Percentiles rank a stretch among this genome's conserved stretches.
Evolutionary conservation across 768 basidiomycete species (phyloP).

Genomic region (Boletus tylopilopsis): DNA sequence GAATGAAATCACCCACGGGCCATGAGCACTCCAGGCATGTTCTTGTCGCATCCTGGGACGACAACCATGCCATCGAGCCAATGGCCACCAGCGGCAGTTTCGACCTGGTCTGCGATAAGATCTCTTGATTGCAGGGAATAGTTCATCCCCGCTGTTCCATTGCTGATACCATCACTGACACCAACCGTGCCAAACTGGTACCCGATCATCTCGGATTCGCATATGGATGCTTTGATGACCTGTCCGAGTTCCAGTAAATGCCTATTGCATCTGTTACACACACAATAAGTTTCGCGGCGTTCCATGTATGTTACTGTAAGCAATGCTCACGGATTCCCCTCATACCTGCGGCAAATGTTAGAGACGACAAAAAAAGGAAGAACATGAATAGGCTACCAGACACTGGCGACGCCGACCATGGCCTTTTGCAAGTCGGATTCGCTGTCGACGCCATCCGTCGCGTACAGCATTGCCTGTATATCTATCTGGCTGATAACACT

Average conservation of each 20-base stretch:
- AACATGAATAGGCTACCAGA: conserved; percentile 66
- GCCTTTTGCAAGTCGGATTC: conserved; percentile 91
- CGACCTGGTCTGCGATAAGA: conserved; percentile 95
- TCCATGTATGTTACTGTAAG: background rate
- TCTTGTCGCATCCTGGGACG: conserved; percentile 97
- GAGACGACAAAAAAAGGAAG: conserved; percentile 6
- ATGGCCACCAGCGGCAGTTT: conserved; percentile 94
- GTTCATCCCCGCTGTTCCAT: conserved; percentile 92
- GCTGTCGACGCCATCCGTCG: conserved; percentile 83
- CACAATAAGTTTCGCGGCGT: background rate
- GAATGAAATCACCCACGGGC: conserved; percentile 60
- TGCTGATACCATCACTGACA: conserved; percentile 98
- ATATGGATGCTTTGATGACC: conserved; percentile 78
- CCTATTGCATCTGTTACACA: conserved; percentile 75
- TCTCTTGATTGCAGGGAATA: conserved; percentile 98
- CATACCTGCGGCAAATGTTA: conserved; percentile 65
- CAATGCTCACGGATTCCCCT: conserved; percentile 88
- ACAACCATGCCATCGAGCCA: conserved; percentile 98
- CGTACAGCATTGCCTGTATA: conserved; percentile 92
- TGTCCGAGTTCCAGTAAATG: conserved; percentile 90
- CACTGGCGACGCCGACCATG: conserved; percentile 96
- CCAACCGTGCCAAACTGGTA: conserved; percentile 98
- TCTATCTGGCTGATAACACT: background rate
- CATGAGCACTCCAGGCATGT: conserved; percentile 99
- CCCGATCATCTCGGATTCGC: conserved; percentile 69